Evolutionary conservation across 116 monocot genomes (phyloP), one percentile per base, ranked within the genome.

Genomic region (Trichopus zeylanicus): DNA sequence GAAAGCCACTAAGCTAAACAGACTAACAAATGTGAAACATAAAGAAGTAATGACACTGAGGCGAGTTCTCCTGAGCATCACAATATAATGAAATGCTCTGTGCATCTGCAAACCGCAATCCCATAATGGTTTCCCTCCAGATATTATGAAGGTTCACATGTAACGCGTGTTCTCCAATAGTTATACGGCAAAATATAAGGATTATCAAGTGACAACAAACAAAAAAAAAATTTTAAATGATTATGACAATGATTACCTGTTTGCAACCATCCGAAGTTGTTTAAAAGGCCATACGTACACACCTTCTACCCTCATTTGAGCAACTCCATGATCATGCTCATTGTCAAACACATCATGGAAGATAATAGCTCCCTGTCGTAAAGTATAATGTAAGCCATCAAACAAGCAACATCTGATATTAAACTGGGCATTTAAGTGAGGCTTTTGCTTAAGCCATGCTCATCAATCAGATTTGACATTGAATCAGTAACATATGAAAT

Each of bases 261-360:
- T 86, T 29, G 70, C 86, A 39, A 89, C 81, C 83, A 94, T 55
- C 16, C 89, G 86, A 57, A 94, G 86, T 76, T 89, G 89, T 67
- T 69, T 83, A 53, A 89, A 94, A 60, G 94, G 94, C 94, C 94
- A 94, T 59, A 94, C 78, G 60, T 89, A 94, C 52, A 94, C 94
- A 30, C 94, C 94, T 83, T 89, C 89, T 20, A 94, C 70, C 67
- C 83, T 86, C 71, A 89, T 75, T 35, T 70, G 86, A 57, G 69
- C 68, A 70, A 68, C 59, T 53, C 75, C 86, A 71, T 61, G 60
- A 68, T 89, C 94, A 72, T 54, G 78, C 21, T 58, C 75, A 73
- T 67, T 78, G 29, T 75, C 78, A 67, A 75, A 70, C 16, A 78
- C 78, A 75, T 82, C 82, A 67, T 87, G 86, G 53, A 87, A 87